Percentiles rank a stretch among this genome's conserved stretches.
phyloP scores from a whole-genome alignment of 257 asterid species.

The Anisodus tanguticus region DNA sequence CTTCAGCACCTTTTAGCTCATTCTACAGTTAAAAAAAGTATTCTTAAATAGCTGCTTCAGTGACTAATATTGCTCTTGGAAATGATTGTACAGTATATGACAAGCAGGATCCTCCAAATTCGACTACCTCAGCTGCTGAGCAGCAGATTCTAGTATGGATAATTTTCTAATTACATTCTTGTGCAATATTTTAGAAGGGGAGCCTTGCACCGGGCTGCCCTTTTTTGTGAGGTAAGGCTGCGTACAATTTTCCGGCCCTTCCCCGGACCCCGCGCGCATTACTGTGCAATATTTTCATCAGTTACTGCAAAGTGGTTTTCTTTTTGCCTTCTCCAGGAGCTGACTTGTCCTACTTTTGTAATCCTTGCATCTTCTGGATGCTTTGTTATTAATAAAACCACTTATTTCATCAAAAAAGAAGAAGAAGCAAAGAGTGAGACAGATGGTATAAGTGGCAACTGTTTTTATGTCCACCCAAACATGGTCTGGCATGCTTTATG shows the following conservation, averaged over 20 bases:
- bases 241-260: no score
- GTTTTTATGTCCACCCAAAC: background rate
- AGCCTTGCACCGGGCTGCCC: no score
- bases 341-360: no score
- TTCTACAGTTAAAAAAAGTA: background rate
- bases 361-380: no score
- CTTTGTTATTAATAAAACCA: no score
- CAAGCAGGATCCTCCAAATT: slow-evolving; percentile 63
- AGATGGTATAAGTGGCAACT: slow-evolving; percentile 2
- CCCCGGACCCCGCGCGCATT: no score
- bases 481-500: slow-evolving; percentile 20
- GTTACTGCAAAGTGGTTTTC: background rate
- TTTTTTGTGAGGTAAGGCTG: no score
- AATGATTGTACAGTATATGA: slow-evolving; percentile 57
- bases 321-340: no score
- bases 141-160: slow-evolving; percentile 90
- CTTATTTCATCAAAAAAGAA: background rate
- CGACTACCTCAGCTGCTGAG: slow-evolving; percentile 79
- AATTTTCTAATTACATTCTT: slow-evolving; percentile 30
- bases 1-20: slow-evolving; percentile 15
- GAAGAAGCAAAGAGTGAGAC: background rate
- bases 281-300: slow-evolving; percentile 17
- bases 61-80: slow-evolving; percentile 34
- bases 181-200: background rate
- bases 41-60: slow-evolving; percentile 1